phyloP scores from a whole-genome alignment of 257 asterid genomes.

The Rubia yunnanensis region DNA sequence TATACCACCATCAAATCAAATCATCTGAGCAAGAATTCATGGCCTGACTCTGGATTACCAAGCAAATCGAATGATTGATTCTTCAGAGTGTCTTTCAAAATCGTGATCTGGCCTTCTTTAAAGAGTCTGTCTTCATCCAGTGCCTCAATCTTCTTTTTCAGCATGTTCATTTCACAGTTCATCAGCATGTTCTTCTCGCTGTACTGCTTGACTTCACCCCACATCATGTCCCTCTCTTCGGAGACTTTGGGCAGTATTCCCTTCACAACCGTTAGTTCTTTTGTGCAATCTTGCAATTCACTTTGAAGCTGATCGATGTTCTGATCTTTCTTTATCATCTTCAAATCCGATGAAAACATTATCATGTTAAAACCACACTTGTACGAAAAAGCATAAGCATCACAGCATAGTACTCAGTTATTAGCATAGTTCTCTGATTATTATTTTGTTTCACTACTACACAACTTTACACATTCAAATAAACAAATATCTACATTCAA shows the following conservation, averaged over 20 bases:
- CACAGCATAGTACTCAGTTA: neutral
- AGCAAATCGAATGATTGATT: conserved; percentile 70
- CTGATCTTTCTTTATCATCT: conserved; percentile 85
- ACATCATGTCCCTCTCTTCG: conserved; percentile 81
- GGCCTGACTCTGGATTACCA: conserved; percentile 52
- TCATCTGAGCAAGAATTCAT: conserved; percentile 45
- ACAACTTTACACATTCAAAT: no score
- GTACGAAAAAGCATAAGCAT: no score
- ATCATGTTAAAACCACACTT: neutral
- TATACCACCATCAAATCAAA: conserved; percentile 6
- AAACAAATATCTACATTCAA: no score
- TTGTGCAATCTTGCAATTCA: conserved; percentile 72
- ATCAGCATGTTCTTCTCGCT: conserved; percentile 75
- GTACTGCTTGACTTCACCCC: conserved; percentile 75
- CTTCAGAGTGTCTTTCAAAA: conserved; percentile 64
- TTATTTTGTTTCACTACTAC: neutral
- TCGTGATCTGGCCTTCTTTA: conserved; percentile 94
- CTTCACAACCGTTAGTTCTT: conserved; percentile 50
- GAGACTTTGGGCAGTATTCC: conserved; percentile 81
- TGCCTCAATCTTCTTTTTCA: conserved; percentile 77
- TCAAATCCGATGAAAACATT: conserved; percentile 7
- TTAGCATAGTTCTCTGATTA: neutral
- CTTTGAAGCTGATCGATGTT: conserved; percentile 51
- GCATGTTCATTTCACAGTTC: conserved; percentile 44
- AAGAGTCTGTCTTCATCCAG: conserved; percentile 86